These are phyloP conservation scores for Paspalum notatum DNA, from an alignment of 176 grass and related monocot genomes.

Conservation along the genomic window DNA sequence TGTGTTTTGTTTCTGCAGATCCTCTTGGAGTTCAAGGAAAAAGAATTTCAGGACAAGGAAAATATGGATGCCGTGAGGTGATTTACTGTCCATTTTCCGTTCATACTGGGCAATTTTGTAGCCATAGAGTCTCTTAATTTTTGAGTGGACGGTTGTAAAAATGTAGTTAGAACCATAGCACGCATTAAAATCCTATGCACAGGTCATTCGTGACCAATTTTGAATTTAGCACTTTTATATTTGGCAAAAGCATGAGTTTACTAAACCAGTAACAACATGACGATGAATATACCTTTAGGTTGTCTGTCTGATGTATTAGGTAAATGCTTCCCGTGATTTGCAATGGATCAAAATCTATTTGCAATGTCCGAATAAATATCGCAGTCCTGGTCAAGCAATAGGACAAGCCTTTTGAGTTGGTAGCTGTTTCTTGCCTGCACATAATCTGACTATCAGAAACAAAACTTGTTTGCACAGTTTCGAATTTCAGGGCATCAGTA, in stretches of 20 bases:
- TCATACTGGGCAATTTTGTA: neutral
- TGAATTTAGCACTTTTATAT: neutral
- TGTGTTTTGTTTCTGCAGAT: constrained; percentile 61
- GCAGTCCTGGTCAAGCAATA: neutral
- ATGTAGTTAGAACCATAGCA: neutral
- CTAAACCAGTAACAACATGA: neutral
- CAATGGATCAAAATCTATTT: neutral
- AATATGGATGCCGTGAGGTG: constrained; percentile 75
- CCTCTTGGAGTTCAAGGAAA: constrained; percentile 93
- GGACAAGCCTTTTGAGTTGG: neutral
- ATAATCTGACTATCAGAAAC: neutral
- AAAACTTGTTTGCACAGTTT: neutral
- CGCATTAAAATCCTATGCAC: neutral
- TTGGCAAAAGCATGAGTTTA: neutral
- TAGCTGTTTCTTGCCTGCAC: neutral
- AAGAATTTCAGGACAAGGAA: constrained; percentile 66
- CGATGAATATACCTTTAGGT: neutral
- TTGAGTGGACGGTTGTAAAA: too few species aligned
- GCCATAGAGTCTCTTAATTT: neutral
- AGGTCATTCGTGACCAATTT: neutral
- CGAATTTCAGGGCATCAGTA: neutral
- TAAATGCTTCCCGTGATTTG: neutral
- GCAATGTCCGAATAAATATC: neutral
- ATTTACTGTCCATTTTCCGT: constrained; percentile 1
- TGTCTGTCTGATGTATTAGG: neutral